Evolutionary conservation across 2,329 filamentous ascomycete genomes (phyloP).

Genomic region (Hypoxylon sp.): DNA sequence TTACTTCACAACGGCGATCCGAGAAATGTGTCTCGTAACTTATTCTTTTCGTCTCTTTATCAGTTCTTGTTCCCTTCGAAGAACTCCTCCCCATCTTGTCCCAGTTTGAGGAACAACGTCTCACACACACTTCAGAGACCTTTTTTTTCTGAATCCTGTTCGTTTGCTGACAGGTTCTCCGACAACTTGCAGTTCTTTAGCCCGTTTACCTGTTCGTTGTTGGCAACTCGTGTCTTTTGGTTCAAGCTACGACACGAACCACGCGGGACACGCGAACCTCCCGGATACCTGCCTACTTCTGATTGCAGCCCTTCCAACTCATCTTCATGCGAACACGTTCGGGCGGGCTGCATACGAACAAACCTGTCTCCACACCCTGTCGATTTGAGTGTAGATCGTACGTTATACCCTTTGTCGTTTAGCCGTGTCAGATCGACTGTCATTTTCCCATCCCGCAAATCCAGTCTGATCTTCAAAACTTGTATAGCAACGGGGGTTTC

Average conservation of each 20-base stretch:
- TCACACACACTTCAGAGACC: constrained; percentile 48
- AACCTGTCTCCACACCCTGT: constrained; percentile 55
- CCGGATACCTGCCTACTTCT: constrained; percentile 57
- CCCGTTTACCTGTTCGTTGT: constrained; percentile 47
- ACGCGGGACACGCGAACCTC: constrained; percentile 53
- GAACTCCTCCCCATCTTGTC: constrained; percentile 44
- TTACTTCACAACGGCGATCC: constrained; percentile 49
- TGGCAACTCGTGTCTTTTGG: constrained; percentile 44
- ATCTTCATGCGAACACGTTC: constrained; percentile 63
- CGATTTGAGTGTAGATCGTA: constrained; percentile 44
- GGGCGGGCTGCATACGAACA: constrained; percentile 62
- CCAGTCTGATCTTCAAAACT: not conserved
- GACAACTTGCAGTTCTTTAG: constrained; percentile 46
- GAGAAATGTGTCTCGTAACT: constrained; percentile 53
- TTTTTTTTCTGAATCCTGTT: constrained; percentile 31
- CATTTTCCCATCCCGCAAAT: constrained; percentile 20
- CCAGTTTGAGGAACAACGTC: constrained; percentile 54
- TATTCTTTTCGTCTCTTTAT: constrained; percentile 51
- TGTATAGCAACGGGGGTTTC: constrained; percentile 18
- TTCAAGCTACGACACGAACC: constrained; percentile 51
- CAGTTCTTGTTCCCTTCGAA: constrained; percentile 49
- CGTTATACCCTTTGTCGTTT: constrained; percentile 42
- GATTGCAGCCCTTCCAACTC: constrained; percentile 57
- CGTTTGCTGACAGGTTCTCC: constrained; percentile 52
- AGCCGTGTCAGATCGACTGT: constrained; percentile 42